Evolutionary conservation across 106 monocot species (phyloP), one percentile per base, ranked within the genome.

Genomic region (Allium sativum): DNA sequence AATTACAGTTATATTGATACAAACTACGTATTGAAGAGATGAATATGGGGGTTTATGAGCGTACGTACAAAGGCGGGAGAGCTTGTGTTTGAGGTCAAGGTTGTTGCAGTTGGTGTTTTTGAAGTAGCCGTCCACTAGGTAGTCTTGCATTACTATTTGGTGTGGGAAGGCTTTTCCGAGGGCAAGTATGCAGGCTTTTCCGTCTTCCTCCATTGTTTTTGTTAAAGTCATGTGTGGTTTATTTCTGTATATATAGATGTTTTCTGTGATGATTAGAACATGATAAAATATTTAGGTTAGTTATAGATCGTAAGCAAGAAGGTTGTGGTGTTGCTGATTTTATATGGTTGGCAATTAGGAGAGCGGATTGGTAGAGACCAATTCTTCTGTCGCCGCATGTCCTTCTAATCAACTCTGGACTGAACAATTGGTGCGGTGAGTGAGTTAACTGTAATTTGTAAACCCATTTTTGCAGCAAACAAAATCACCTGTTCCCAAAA

Each of bases 161-260:
- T 76, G 69, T 57, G 92, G 92, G 65, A 92, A 92, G 56, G 84
- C 87, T 64, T 92, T 87, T 50, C 87, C 92, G 3, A 92, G 75
- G 20, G 87, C 83, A 22, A 92, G 73, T 21, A 92, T 66, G 15
- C 58, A 72, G 6, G 92, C 92, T 70, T 87, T 92, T 10, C 78
- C 75, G 21, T 59, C 72, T 12, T 65, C 62, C 19, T 69, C 66
- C 73, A 58, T 56, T 8, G 11, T 40, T 12, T 47, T 68, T 7
- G 41, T 0, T 10, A 7, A 10, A 14, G 53, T 1, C 10, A 58
- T 11, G n/a, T 41, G 22, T 13, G 40, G 1, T 58, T 42, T 16
- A 11, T 10, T 55, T 4, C 10, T 10, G 18, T 55, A 19, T 7
- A 55, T 55, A 19, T 3, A 16, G 21, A 51, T 12, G 3, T 13